Evolutionary conservation across 768 basidiomycete species (phyloP), one percentile per base, ranked within the genome.

Genomic region (Tylopilus plumbeoviolaceoides): DNA sequence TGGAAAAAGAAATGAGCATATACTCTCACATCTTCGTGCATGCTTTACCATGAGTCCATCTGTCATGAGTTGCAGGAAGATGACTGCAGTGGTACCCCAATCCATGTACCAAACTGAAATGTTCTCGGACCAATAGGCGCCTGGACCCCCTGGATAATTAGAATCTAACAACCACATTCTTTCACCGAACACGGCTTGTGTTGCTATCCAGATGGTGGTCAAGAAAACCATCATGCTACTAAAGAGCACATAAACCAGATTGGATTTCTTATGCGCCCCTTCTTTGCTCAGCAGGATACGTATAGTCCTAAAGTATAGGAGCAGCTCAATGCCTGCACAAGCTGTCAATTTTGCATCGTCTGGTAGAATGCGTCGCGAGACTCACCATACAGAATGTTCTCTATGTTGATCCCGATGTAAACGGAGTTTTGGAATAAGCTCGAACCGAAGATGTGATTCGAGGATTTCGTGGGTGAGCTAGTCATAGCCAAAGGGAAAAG

Each of bases 131-230:
- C 70, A 62, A 50, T 73, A 77, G 3, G 55, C 66, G 4, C 56
- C 51, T 15, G 65, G 63, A 2, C 75, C 75, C 0, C 73, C 73
- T 12, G 72, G 70, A 40, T 63, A 71, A n/a, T 62, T 28, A 0
- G 56, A 28, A 15, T 73, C 48, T 1, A 65, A 38, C 15, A 76
- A 56, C 76, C 75, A 77, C 60, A 72, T 67, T 18, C 66, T 48
- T 51, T 70, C 57, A 4, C 66, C 61, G 28, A 71, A 66, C 4
- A 68, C 17, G 3, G 44, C 44, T 2, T 47, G n/a, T 2, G 55
- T 49, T 15, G 56, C 58, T 18, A 70, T 50, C 53, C 66, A 71
- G 18, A 72, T 47, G 0, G 73, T 69, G 61, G 63, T 57, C 18
- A 61, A 60, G 23, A 70, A 47, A 2, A 71, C 20, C 55, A 70